These are phyloP conservation scores for Fusarium luffae DNA, from an alignment of 2,329 filamentous ascomycete genomes.

Conservation along the genomic window DNA sequence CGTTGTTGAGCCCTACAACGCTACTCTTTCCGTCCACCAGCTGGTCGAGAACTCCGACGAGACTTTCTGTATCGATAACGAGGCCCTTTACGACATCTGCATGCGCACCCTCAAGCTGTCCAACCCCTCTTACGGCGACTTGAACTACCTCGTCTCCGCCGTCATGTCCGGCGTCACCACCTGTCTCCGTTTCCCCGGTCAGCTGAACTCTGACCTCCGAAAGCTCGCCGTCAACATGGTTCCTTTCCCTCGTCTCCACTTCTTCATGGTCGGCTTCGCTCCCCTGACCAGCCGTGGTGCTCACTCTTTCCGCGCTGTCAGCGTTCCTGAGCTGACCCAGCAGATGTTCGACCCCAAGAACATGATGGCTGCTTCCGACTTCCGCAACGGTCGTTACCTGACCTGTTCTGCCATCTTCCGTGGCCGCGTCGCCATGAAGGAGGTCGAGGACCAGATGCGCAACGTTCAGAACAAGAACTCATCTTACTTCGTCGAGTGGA, in stretches of 20 bases:
- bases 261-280: slow-evolving; percentile 99
- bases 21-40: slow-evolving; percentile 98
- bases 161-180: slow-evolving; percentile 99
- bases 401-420: slow-evolving; percentile 99
- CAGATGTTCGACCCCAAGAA: slow-evolving; percentile 99
- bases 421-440: slow-evolving; percentile 99
- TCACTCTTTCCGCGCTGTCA: slow-evolving; percentile 96
- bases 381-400: slow-evolving; percentile 99
- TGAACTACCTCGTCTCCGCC: slow-evolving; percentile 99
- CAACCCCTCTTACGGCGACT: slow-evolving; percentile 97
- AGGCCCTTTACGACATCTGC: slow-evolving; percentile 99
- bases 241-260: slow-evolving; percentile 99
- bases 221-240: slow-evolving; percentile 99
- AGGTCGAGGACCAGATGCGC: slow-evolving; percentile 99
- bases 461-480: slow-evolving; percentile 99
- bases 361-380: slow-evolving; percentile 99
- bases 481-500: slow-evolving; percentile 99
- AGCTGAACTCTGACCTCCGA: slow-evolving; percentile 99
- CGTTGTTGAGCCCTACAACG: slow-evolving; percentile 99
- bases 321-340: slow-evolving; percentile 97
- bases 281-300: slow-evolving; percentile 89
- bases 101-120: slow-evolving; percentile 99
- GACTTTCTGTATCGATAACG: slow-evolving; percentile 99
- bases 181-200: slow-evolving; percentile 98
- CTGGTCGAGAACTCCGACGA: slow-evolving; percentile 99